phyloP scores from a whole-genome alignment of 108 stramenopile species.

The Skeletonema grethae region DNA sequence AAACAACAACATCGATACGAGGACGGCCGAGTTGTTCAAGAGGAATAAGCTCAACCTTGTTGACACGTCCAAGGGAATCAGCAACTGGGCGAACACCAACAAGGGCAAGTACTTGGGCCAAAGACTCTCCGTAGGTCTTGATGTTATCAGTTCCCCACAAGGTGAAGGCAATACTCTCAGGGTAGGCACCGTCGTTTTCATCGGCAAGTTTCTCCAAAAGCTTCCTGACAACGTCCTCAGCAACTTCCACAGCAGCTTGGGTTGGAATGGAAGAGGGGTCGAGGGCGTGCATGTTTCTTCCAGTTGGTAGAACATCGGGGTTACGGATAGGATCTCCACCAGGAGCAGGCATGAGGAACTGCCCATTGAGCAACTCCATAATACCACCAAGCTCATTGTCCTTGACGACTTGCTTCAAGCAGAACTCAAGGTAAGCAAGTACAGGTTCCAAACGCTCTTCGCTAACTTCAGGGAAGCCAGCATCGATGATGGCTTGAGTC shows the following conservation, averaged over 20 bases:
- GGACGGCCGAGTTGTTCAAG: constrained; percentile 95
- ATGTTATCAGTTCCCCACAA: constrained; percentile 99
- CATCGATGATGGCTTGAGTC: constrained; percentile 86
- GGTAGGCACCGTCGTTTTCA: constrained; percentile 89
- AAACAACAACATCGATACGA: constrained; percentile 96
- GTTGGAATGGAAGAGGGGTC: constrained; percentile 97
- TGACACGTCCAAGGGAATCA: constrained; percentile 95
- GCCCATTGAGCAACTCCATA: constrained; percentile 91
- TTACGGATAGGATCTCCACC: constrained; percentile 98
- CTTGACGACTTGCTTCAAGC: constrained; percentile 96
- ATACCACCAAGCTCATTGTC: constrained; percentile 96
- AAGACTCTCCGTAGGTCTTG: constrained; percentile 97
- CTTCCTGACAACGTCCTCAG: constrained; percentile 83
- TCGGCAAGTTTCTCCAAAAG: constrained; percentile 88
- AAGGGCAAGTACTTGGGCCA: constrained; percentile 93
- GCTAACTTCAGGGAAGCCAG: constrained; percentile 84
- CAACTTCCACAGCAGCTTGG: constrained; percentile 91
- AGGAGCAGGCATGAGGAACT: constrained; percentile 95
- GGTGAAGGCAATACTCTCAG: constrained; percentile 95
- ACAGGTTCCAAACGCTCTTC: constrained; percentile 84
- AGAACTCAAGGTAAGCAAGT: constrained; percentile 94
- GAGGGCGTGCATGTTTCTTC: constrained; percentile 96
- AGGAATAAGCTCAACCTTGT: constrained; percentile 97
- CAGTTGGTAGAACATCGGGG: constrained; percentile 95
- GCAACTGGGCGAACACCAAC: constrained; percentile 93